Conservation (phyloP, 2,329 filamentous ascomycete species). For the Aureobasidium sp. region DNA sequence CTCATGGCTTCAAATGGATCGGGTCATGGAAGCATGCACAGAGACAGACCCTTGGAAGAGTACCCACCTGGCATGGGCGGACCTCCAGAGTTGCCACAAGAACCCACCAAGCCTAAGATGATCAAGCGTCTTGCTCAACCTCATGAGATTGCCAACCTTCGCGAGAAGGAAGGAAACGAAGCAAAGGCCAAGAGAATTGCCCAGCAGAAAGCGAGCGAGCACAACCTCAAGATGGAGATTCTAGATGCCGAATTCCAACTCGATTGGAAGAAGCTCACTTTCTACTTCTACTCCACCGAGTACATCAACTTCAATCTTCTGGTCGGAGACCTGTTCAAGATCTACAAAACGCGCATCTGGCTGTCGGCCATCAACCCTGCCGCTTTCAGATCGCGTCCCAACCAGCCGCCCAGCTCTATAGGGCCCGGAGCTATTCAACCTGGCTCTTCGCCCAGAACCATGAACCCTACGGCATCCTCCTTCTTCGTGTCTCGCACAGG, state of each 20-base stretch:
- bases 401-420: slow-evolving; percentile 27
- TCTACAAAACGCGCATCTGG: slow-evolving; percentile 99
- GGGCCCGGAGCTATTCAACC: slow-evolving; percentile 26
- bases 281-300: slow-evolving; percentile 96
- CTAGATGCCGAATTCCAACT: slow-evolving; percentile 98
- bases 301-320: slow-evolving; percentile 99
- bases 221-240: slow-evolving; percentile 95
- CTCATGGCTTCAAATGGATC: slow-evolving; percentile 52
- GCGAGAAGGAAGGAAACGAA: slow-evolving; percentile 95
- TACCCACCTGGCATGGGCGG: slow-evolving; percentile 12
- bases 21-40: background rate
- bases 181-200: slow-evolving; percentile 95
- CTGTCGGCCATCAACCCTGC: slow-evolving; percentile 99
- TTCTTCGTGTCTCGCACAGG: background rate
- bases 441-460: slow-evolving; percentile 25
- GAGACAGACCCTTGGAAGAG: background rate
- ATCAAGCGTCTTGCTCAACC: slow-evolving; percentile 91
- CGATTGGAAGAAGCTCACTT: slow-evolving; percentile 98
- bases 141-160: slow-evolving; percentile 79
- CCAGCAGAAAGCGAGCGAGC: slow-evolving; percentile 92
- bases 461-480: slow-evolving; percentile 14
- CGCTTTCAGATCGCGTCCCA: slow-evolving; percentile 53
- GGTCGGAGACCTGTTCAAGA: slow-evolving; percentile 95
- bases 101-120: slow-evolving; percentile 84
- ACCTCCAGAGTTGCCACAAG: slow-evolving; percentile 1